Evolutionary conservation across 306 rosid species (phyloP).

Genomic region (Astragalus membranaceus): DNA sequence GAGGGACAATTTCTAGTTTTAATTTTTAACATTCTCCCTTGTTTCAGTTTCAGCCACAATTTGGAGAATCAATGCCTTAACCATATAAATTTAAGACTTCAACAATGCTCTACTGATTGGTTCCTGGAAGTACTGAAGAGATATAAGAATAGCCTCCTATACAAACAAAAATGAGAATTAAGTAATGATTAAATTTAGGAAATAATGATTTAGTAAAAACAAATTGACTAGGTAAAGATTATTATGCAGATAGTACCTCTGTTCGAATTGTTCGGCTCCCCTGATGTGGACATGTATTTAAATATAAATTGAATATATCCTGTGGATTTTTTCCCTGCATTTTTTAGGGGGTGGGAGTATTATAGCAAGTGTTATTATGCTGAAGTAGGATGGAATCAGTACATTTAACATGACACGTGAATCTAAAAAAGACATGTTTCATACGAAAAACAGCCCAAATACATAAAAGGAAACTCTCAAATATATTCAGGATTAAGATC

Average conservation of each 20-base stretch:
- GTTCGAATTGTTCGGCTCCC: constrained; percentile 99
- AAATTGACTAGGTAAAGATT: background rate
- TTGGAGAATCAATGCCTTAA: background rate
- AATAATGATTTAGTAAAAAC: background rate
- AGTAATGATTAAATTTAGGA: background rate
- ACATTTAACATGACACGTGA: background rate
- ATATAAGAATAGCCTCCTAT: constrained; percentile 87
- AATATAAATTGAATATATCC: constrained; percentile 54
- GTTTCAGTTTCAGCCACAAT: constrained; percentile 8
- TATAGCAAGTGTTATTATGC: background rate
- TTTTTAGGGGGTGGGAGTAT: background rate
- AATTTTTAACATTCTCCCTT: background rate
- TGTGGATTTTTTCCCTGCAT: constrained; percentile 52
- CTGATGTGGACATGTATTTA: constrained; percentile 88
- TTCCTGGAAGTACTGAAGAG: constrained; percentile 93
- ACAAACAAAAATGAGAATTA: constrained; percentile 14
- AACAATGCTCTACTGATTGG: constrained; percentile 56
- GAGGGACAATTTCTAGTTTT: background rate
- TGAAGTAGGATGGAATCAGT: background rate
- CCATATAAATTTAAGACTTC: constrained; percentile 6
- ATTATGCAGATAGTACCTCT: constrained; percentile 50
- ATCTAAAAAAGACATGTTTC: background rate
- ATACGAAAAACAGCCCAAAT: background rate
- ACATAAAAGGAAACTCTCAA: background rate
- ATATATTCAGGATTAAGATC: background rate